Evolutionary conservation across 2,329 filamentous ascomycete genomes (phyloP).

Genomic region (Immersiporthe knoxdaviesiana): DNA sequence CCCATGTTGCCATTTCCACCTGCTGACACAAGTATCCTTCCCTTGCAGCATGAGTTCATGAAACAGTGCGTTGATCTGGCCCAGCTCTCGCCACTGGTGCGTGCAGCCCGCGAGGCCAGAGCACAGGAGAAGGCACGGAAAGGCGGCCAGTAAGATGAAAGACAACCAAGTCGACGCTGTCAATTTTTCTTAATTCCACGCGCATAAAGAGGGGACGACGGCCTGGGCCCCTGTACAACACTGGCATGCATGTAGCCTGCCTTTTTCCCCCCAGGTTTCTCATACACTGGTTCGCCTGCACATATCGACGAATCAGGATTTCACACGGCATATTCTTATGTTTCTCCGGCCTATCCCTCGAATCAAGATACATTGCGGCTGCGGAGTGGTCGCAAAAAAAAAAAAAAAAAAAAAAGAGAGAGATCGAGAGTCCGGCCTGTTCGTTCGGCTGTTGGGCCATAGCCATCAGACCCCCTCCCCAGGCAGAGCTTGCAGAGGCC

Average conservation of each 20-base stretch:
- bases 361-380: constrained; percentile 15
- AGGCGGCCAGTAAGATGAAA: constrained; percentile 45
- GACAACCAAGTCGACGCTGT: constrained; percentile 14
- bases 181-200: constrained; percentile 5
- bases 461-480: background rate
- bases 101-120: constrained; percentile 81
- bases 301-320: constrained; percentile 21
- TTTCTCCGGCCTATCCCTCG: constrained; percentile 13
- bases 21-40: constrained; percentile 2
- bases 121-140: constrained; percentile 82
- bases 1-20: constrained; percentile 36
- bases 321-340: constrained; percentile 16
- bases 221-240: constrained; percentile 24
- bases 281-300: constrained; percentile 27
- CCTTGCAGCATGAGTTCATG: constrained; percentile 75
- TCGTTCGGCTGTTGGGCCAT: background rate
- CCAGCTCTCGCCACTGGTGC: constrained; percentile 84
- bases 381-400: background rate
- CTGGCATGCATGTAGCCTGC: constrained; percentile 18
- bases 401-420: no score
- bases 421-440: background rate
- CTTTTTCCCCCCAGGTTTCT: constrained; percentile 17
- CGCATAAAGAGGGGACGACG: constrained; percentile 8
- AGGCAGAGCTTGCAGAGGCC: background rate
- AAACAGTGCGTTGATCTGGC: constrained; percentile 72